Evolutionary conservation across 2,329 filamentous ascomycete species (phyloP).

Genomic region (Huntiella moniliformis): DNA sequence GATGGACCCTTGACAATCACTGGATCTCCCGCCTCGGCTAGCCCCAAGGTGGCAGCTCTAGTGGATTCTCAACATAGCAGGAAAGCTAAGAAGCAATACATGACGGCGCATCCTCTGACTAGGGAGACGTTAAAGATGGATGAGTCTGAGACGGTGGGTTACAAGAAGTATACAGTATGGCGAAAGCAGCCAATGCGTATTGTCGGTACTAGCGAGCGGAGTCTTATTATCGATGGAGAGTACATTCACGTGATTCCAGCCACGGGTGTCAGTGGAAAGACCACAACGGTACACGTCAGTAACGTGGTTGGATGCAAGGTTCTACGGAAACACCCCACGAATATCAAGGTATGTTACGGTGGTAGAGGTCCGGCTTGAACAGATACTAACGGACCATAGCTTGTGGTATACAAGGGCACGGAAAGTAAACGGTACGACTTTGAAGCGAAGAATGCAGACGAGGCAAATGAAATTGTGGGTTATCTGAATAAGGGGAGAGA

Average conservation of each 20-base stretch:
- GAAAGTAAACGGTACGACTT: constrained; percentile 75
- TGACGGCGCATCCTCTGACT: constrained; percentile 47
- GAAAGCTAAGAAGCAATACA: constrained; percentile 20
- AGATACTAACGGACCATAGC: constrained; percentile 19
- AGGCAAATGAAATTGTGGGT: constrained; percentile 60
- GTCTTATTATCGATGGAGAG: constrained; percentile 65
- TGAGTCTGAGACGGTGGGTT: constrained; percentile 37
- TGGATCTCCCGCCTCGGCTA: constrained; percentile 49
- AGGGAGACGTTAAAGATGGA: constrained; percentile 42
- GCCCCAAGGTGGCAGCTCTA: constrained; percentile 43
- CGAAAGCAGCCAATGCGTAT: constrained; percentile 71
- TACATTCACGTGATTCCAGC: constrained; percentile 72
- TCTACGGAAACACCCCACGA: constrained; percentile 58
- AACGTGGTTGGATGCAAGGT: constrained; percentile 71
- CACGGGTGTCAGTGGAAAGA: constrained; percentile 44
- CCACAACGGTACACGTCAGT: constrained; percentile 65
- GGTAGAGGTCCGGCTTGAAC: neutral
- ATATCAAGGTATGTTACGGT: constrained; percentile 45
- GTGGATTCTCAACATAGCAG: constrained; percentile 23
- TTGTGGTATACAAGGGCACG: constrained; percentile 54
- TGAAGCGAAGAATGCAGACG: constrained; percentile 51
- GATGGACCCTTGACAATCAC: constrained; percentile 52
- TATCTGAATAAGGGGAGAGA: constrained; percentile 62
- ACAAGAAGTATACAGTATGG: constrained; percentile 64
- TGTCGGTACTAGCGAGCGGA: constrained; percentile 54